Evolutionary conservation across 768 basidiomycete genomes (phyloP).

Genomic region (Hortiboletus campestris): DNA sequence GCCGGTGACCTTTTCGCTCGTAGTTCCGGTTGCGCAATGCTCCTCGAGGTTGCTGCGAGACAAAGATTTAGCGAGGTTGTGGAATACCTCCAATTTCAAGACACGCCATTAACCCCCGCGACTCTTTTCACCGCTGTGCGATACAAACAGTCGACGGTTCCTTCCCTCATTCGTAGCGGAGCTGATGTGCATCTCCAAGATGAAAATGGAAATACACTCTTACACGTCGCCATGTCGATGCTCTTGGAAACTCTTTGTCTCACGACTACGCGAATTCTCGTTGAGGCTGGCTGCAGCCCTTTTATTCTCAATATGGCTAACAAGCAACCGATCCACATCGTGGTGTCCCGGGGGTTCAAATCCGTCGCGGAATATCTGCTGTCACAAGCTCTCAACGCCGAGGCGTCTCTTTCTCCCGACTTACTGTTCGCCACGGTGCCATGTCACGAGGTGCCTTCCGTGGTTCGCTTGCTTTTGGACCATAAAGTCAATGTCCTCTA

Average conservation of each 20-base stretch:
- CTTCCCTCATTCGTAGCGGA: background rate
- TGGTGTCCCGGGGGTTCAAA: background rate
- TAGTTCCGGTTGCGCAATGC: background rate
- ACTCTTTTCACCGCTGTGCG: background rate
- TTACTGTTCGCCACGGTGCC: background rate
- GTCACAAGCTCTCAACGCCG: background rate
- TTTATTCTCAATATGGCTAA: background rate
- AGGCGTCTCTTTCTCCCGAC: too few species aligned
- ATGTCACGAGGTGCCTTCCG: fast-evolving
- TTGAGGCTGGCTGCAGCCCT: background rate
- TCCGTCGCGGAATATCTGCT: background rate
- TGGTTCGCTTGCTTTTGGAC: background rate
- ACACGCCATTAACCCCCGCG: background rate
- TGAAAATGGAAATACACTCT: background rate
- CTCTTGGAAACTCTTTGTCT: background rate
- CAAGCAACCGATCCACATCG: background rate
- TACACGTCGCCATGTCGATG: background rate
- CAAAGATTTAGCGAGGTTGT: background rate
- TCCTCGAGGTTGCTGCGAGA: background rate
- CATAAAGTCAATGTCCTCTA: background rate
- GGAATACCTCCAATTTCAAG: background rate
- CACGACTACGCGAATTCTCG: background rate
- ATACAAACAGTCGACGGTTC: background rate
- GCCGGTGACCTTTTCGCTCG: background rate
- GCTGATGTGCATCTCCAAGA: background rate